These are phyloP conservation scores for Penicillium alfredii DNA, from an alignment of 495 filamentous ascomycete genomes.

Conservation along the genomic window DNA sequence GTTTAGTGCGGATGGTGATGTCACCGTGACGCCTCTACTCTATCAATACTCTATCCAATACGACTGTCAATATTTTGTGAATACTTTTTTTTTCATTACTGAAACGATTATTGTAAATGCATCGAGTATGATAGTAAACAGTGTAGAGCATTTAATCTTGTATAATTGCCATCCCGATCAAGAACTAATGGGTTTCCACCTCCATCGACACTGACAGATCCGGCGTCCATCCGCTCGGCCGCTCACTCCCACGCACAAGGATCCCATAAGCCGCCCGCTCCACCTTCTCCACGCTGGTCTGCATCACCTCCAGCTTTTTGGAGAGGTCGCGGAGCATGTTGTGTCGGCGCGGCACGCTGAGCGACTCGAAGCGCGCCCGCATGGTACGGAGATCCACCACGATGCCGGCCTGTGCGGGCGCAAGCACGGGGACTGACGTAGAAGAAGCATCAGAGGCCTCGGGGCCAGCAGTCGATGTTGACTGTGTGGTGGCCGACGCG, in stretches of 20 bases:
- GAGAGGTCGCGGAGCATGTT: constrained; percentile 55
- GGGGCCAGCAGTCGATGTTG: too few relatives aligned
- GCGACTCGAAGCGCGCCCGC: constrained; percentile 63
- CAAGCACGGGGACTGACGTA: constrained; percentile 8
- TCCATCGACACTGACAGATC: constrained; percentile 53
- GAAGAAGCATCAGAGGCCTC: too few relatives aligned
- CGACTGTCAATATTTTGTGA: too few relatives aligned
- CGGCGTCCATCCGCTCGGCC: constrained; percentile 89
- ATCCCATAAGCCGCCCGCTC: constrained; percentile 84
- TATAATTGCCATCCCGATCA: background rate
- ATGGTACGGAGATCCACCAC: constrained; percentile 70
- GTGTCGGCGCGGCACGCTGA: constrained; percentile 46
- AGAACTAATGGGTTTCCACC: constrained; percentile 42
- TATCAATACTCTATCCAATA: constrained; percentile 1
- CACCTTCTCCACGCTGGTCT: constrained; percentile 84
- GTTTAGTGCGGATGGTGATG: constrained; percentile 19
- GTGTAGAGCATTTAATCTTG: background rate
- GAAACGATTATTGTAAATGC: too few relatives aligned
- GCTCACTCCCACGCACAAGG: constrained; percentile 76
- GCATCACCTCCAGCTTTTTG: constrained; percentile 85
- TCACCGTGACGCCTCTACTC: constrained; percentile 19
- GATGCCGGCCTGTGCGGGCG: constrained; percentile 39
- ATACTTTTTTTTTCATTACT: constrained; percentile 1
- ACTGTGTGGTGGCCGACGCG: constrained; percentile 5
- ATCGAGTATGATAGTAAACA: too few relatives aligned